Percentiles rank a stretch among this genome's conserved stretches.
These are phyloP conservation scores for Eleusine indica DNA, from an alignment of 176 grass and related monocot genomes.

Conservation along the genomic window DNA sequence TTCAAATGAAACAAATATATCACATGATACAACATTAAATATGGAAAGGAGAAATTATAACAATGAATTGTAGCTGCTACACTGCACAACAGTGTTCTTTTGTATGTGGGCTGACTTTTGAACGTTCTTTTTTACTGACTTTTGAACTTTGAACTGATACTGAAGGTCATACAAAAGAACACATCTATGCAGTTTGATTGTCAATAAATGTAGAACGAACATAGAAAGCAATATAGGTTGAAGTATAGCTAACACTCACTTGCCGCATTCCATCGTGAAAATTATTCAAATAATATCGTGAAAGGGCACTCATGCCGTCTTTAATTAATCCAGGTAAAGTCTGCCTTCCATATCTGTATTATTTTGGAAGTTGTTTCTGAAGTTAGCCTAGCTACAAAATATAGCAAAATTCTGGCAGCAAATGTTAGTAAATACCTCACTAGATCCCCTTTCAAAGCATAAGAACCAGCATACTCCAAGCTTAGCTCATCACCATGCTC, in stretches of 20 bases:
- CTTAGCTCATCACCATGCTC: slow-evolving; percentile 97
- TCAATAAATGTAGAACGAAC: slow-evolving; percentile 19
- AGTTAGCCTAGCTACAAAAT: slow-evolving; percentile 12
- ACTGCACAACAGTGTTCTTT: neutral
- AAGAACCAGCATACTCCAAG: slow-evolving; percentile 94
- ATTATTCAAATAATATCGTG: slow-evolving; percentile 99
- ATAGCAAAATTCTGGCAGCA: slow-evolving; percentile 17
- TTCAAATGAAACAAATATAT: slow-evolving; percentile 15
- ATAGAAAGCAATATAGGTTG: slow-evolving; percentile 7
- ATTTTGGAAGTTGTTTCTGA: slow-evolving; percentile 23
- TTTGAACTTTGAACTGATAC: neutral
- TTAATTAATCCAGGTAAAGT: slow-evolving; percentile 93
- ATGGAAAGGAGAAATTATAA: slow-evolving; percentile 10
- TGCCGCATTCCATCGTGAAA: slow-evolving; percentile 94
- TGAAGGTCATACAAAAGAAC: slow-evolving; percentile 13
- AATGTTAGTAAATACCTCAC: slow-evolving; percentile 70
- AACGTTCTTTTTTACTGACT: neutral
- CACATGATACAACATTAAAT: neutral
- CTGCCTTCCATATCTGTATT: slow-evolving; percentile 85
- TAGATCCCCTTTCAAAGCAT: slow-evolving; percentile 91
- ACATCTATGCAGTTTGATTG: neutral
- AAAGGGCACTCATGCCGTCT: slow-evolving; percentile 91
- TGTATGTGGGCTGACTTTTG: neutral
- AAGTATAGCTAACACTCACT: slow-evolving; percentile 45
- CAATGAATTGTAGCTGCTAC: neutral